Percentiles rank a stretch among this genome's conserved stretches.
Conservation (phyloP, 1,139 yeast genomes). For the Pichia norvegensis region DNA sequence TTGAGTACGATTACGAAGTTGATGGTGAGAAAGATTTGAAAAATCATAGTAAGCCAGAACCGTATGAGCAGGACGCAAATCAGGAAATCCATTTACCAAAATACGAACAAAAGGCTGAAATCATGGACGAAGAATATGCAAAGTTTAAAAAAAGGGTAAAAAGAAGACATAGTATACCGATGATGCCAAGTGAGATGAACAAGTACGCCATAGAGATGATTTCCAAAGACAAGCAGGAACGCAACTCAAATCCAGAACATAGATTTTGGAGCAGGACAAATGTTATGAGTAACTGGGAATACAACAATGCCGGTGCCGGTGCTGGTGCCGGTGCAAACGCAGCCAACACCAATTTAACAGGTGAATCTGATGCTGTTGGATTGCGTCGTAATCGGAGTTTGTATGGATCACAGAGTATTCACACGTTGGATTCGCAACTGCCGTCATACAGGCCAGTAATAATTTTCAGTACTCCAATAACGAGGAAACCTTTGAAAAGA, state of each 20-base stretch:
- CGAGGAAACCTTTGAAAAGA: slow-evolving; percentile 12
- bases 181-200: slow-evolving; percentile 22
- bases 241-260: slow-evolving; percentile 1
- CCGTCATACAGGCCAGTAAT: not conserved
- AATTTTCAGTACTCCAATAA: not conserved
- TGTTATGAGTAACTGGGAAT: slow-evolving; percentile 1
- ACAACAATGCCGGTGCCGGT: too few species aligned
- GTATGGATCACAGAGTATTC: slow-evolving; percentile 7
- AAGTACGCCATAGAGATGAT: slow-evolving; percentile 19
- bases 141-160: slow-evolving; percentile 21
- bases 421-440: slow-evolving; percentile 3
- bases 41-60: not conserved
- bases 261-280: slow-evolving; percentile 5
- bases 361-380: not conserved
- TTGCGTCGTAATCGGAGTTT: slow-evolving; percentile 7
- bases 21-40: slow-evolving; percentile 3
- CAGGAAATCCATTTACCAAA: slow-evolving; percentile 4
- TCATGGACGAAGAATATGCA: slow-evolving; percentile 9
- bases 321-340: not conserved
- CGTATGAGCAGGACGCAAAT: slow-evolving; percentile 4
- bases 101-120: not conserved
- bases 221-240: slow-evolving; percentile 3
- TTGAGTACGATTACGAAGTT: slow-evolving; percentile 16
- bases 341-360: not conserved
- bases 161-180: slow-evolving; percentile 28